These are phyloP conservation scores for Aureobasidium subglaciale DNA, from an alignment of 2,329 filamentous ascomycete species.

Conservation along the genomic window DNA sequence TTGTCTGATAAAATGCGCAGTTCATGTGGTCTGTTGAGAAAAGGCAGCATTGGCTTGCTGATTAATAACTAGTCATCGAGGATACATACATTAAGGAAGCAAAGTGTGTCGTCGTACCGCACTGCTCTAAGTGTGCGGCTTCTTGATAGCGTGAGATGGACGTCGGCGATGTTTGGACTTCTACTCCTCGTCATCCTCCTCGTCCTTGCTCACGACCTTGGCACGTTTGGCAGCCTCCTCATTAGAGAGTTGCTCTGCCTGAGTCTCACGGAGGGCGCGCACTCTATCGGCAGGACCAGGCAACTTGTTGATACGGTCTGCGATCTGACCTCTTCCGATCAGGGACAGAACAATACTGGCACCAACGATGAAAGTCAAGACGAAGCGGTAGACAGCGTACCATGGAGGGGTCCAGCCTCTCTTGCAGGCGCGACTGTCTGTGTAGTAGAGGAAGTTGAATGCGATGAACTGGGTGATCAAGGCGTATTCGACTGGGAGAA, in stretches of 20 bases:
- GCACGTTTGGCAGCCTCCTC: slow-evolving; percentile 28
- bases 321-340: slow-evolving; percentile 73
- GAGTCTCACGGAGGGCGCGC: slow-evolving; percentile 39
- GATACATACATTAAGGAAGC: slow-evolving; percentile 3
- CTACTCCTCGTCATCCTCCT: slow-evolving; percentile 20
- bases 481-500: slow-evolving; percentile 77
- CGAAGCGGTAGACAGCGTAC: slow-evolving; percentile 87
- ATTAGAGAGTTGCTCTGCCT: slow-evolving; percentile 23
- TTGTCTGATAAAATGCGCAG: too few relatives aligned
- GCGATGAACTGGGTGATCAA: slow-evolving; percentile 78
- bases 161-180: background rate
- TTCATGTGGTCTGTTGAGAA: background rate
- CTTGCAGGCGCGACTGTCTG: slow-evolving; percentile 65
- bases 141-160: background rate
- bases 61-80: slow-evolving; percentile 5
- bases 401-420: slow-evolving; percentile 74
- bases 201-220: slow-evolving; percentile 19
- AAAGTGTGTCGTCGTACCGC: background rate
- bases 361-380: slow-evolving; percentile 84
- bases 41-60: background rate
- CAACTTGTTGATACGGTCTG: slow-evolving; percentile 44
- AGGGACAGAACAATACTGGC: slow-evolving; percentile 72
- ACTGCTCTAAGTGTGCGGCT: background rate
- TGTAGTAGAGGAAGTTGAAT: slow-evolving; percentile 81
- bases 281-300: slow-evolving; percentile 42